These are phyloP conservation scores for Glycine tomentella DNA, from an alignment of 306 rosid species.

Conservation along the genomic window DNA sequence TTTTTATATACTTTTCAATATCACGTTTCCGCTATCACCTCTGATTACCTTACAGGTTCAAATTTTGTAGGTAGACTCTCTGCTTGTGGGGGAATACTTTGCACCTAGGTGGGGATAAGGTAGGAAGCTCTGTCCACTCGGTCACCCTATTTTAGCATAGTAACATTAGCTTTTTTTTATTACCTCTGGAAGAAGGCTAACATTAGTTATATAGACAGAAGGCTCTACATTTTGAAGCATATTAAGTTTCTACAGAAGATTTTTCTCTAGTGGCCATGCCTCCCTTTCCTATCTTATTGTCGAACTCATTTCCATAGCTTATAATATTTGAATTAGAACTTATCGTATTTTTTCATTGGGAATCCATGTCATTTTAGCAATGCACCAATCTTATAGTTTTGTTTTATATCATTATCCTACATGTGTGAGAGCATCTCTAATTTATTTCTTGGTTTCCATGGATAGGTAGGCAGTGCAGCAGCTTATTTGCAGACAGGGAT, in stretches of 20 bases:
- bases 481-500: conserved; percentile 74
- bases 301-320: not conserved
- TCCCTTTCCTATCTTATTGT: too few species aligned
- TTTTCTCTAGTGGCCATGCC: too few species aligned
- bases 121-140: not conserved
- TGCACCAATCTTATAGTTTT: not conserved
- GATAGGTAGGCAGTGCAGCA: conserved; percentile 87
- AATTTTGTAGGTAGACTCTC: not conserved
- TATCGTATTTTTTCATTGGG: not conserved
- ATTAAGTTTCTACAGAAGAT: not conserved
- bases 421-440: not conserved
- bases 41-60: too few species aligned
- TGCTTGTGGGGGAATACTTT: not conserved
- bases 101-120: not conserved
- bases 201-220: not conserved
- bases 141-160: not conserved
- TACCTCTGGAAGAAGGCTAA: conserved; percentile 8
- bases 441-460: conserved; percentile 16
- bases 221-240: not conserved
- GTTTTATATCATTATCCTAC: not conserved
- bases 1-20: too few species aligned
- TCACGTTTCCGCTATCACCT: too few species aligned
- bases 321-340: not conserved
- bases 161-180: not conserved
- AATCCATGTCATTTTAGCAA: conserved; percentile 29